Conservation (phyloP, 805 yeast genomes). For the Candida parachauliodes region DNA sequence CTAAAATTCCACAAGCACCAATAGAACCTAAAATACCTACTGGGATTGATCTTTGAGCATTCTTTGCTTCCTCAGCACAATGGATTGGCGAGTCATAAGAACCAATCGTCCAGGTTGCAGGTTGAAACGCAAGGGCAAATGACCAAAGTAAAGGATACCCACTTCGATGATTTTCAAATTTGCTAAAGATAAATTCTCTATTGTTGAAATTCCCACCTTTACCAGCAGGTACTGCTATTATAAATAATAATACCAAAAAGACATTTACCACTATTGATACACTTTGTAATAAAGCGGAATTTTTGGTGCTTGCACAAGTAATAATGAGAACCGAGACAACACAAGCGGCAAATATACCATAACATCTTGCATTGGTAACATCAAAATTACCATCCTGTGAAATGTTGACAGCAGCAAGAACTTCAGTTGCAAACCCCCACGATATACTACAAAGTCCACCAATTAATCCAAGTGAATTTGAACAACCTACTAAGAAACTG, state of each 20-base stretch:
- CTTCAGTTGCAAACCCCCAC: slow-evolving; percentile 60
- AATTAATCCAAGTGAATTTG: slow-evolving; percentile 61
- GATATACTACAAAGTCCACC: slow-evolving; percentile 64
- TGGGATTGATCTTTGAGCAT: slow-evolving; percentile 62
- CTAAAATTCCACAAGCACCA: slow-evolving; percentile 53
- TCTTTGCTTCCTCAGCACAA: slow-evolving; percentile 66
- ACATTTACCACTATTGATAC: slow-evolving; percentile 53
- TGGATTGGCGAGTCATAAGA: slow-evolving; percentile 72
- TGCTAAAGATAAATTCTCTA: slow-evolving; percentile 48
- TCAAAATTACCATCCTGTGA: slow-evolving; percentile 51
- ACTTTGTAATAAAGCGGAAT: slow-evolving; percentile 55
- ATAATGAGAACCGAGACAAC: slow-evolving; percentile 47
- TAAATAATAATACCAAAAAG: slow-evolving; percentile 45
- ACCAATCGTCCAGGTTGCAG: slow-evolving; percentile 74
- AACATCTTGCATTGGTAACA: slow-evolving; percentile 49
- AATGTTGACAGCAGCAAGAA: slow-evolving; percentile 54
- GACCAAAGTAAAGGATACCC: slow-evolving; percentile 36
- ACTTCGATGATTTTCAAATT: slow-evolving; percentile 45
- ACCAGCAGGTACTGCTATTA: slow-evolving; percentile 64
- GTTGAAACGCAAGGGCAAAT: slow-evolving; percentile 55
- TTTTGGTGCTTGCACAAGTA: slow-evolving; percentile 52
- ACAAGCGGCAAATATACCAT: slow-evolving; percentile 63
- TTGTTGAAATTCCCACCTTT: slow-evolving; percentile 26
- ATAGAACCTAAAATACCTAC: slow-evolving; percentile 61
- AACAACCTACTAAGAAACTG: slow-evolving; percentile 59